Conservation (phyloP, 2,329 filamentous ascomycete genomes). For the Thermothelomyces thermophilus region DNA sequence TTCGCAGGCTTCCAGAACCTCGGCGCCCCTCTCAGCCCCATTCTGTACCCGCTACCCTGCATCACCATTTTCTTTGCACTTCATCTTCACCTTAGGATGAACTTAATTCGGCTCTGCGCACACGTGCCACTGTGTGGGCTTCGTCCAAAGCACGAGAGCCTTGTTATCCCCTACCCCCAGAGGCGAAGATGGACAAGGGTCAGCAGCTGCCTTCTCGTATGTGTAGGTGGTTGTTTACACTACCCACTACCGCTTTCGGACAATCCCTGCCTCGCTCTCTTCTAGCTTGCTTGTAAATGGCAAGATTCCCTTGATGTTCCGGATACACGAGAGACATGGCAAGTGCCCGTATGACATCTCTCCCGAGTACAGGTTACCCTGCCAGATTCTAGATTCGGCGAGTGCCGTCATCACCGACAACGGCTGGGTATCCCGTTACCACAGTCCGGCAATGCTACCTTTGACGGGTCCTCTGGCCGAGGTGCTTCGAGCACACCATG, state of each 20-base stretch:
- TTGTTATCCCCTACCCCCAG: slow-evolving; percentile 6
- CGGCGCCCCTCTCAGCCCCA: slow-evolving; percentile 17
- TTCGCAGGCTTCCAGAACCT: slow-evolving; percentile 21
- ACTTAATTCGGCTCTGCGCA: not conserved
- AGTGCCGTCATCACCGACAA: slow-evolving; percentile 19
- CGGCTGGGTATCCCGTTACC: slow-evolving; percentile 3
- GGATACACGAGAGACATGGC: too few relatives aligned
- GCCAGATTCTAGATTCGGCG: slow-evolving; percentile 14
- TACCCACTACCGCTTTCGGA: not conserved
- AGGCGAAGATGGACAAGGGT: slow-evolving; percentile 10
- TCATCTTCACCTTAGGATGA: not conserved
- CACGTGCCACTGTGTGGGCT: not conserved
- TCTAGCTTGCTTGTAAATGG: too few relatives aligned
- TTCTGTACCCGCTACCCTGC: too few relatives aligned
- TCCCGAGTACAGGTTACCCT: not conserved
- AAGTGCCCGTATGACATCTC: too few relatives aligned
- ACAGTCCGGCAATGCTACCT: slow-evolving; percentile 7
- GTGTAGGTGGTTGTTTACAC: too few relatives aligned
- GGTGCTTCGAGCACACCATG: slow-evolving; percentile 16
- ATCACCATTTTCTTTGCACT: too few relatives aligned
- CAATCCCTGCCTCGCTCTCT: too few relatives aligned
- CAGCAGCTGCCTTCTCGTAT: slow-evolving; percentile 8
- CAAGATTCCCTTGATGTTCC: too few relatives aligned
- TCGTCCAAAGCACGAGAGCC: not conserved
- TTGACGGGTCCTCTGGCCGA: not conserved